Conservation (phyloP, 371 early-diverging fungal species). For the Rhizopus arrhizus region DNA sequence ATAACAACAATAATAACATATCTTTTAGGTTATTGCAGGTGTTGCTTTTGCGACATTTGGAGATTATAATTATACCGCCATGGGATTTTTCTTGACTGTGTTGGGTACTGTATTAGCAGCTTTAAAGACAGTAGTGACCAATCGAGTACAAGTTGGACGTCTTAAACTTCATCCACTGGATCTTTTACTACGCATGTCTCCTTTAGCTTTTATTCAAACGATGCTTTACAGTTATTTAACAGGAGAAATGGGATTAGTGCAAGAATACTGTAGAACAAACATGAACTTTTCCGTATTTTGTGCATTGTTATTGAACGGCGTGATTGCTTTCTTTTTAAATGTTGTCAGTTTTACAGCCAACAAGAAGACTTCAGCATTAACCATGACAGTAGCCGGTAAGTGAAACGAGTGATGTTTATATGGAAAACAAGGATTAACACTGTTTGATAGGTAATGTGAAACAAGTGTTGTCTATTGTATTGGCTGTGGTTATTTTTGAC, state of each 20-base stretch:
- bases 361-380: constrained; percentile 81
- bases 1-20: background rate
- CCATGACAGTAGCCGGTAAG: constrained; percentile 85
- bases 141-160: constrained; percentile 78
- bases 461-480: constrained; percentile 79
- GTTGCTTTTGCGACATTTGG: constrained; percentile 85
- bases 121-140: constrained; percentile 83
- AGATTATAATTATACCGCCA: constrained; percentile 75
- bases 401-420: too few species aligned
- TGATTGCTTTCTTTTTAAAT: constrained; percentile 85
- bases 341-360: constrained; percentile 83
- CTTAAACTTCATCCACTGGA: constrained; percentile 84
- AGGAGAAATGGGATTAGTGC: constrained; percentile 69
- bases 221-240: constrained; percentile 63
- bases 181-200: constrained; percentile 81
- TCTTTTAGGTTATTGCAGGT: constrained; percentile 68
- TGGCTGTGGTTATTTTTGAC: constrained; percentile 78
- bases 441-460: constrained; percentile 76
- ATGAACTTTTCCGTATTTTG: constrained; percentile 48
- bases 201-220: constrained; percentile 78
- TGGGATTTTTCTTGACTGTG: constrained; percentile 81
- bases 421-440: too few species aligned
- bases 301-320: constrained; percentile 74
- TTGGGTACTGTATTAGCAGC: constrained; percentile 83
- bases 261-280: constrained; percentile 50